phyloP scores from a whole-genome alignment of 2,329 filamentous ascomycete species.

The Ophiocordyceps polyrhachis-furcata region DNA sequence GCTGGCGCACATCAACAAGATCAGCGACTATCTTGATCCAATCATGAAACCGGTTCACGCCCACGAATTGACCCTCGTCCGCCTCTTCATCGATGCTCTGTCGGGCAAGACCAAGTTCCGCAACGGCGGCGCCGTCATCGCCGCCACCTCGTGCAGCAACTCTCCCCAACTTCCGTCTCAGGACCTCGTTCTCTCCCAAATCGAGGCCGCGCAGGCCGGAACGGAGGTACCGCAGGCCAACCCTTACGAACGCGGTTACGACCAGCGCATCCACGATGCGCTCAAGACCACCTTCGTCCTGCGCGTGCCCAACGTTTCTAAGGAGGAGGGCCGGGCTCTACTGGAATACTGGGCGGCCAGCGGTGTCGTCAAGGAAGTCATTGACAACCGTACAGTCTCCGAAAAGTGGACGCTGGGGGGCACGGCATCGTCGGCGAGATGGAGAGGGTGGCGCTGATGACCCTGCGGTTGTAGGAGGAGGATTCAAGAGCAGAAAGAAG shows the following conservation, averaged over 20 bases:
- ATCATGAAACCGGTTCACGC: conserved; percentile 62
- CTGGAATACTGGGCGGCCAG: conserved; percentile 91
- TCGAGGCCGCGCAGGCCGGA: conserved; percentile 23
- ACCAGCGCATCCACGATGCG: conserved; percentile 33
- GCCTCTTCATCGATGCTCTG: conserved; percentile 57
- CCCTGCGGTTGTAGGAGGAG: conserved; percentile 10
- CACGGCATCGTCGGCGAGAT: conserved; percentile 73
- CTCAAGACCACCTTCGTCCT: conserved; percentile 32
- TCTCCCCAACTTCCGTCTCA: conserved; percentile 44
- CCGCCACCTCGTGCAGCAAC: conserved; percentile 56
- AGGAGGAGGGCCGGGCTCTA: conserved; percentile 54
- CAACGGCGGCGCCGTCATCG: conserved; percentile 67
- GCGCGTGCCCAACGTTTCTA: conserved; percentile 48
- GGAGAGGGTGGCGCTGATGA: conserved; percentile 44
- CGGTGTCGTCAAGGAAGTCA: conserved; percentile 51
- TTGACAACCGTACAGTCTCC: conserved; percentile 52
- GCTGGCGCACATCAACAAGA: conserved; percentile 61
- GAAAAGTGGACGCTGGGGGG: conserved; percentile 76
- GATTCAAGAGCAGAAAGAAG: no score
- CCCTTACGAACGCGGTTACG: conserved; percentile 37
- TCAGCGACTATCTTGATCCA: conserved; percentile 55
- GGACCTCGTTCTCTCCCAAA: conserved; percentile 44
- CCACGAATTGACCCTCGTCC: conserved; percentile 62
- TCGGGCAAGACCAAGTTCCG: conserved; percentile 34
- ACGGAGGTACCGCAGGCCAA: conserved; percentile 23